Conservation (phyloP, 2,329 filamentous ascomycete genomes). For the Ceratocystis papillata region DNA sequence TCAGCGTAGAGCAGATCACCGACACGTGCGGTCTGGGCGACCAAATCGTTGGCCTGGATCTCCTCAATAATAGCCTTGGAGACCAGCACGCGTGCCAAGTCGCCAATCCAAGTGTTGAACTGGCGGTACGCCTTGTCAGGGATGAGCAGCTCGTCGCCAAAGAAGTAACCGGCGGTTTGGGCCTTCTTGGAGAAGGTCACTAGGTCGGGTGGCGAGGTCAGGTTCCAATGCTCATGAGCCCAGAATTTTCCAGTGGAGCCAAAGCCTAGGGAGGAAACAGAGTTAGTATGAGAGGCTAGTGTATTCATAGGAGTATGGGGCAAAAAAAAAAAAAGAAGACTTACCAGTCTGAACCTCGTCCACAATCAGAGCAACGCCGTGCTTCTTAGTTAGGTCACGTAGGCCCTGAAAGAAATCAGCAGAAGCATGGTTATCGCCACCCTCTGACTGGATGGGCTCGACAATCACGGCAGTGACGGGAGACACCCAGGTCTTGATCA, state of each 20-base stretch:
- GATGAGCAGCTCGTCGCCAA: slow-evolving; percentile 63
- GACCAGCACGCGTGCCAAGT: slow-evolving; percentile 71
- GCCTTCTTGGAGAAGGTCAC: slow-evolving; percentile 95
- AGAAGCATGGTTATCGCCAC: slow-evolving; percentile 87
- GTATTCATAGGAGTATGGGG: not conserved
- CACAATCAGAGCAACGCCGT: slow-evolving; percentile 75
- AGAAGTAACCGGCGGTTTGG: slow-evolving; percentile 89
- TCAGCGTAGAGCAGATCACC: slow-evolving; percentile 59
- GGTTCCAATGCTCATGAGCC: slow-evolving; percentile 92
- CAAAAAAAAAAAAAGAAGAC: not conserved
- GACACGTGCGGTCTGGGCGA: slow-evolving; percentile 60
- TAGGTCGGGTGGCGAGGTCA: slow-evolving; percentile 72
- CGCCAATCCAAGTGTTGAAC: slow-evolving; percentile 97
- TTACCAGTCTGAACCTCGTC: slow-evolving; percentile 79
- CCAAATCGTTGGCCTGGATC: slow-evolving; percentile 64
- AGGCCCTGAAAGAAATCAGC: slow-evolving; percentile 78
- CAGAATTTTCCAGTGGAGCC: slow-evolving; percentile 91
- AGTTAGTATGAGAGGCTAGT: not conserved
- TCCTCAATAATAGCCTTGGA: slow-evolving; percentile 81
- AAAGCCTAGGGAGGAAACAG: slow-evolving; percentile 41
- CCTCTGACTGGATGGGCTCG: slow-evolving; percentile 88
- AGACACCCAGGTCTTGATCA: slow-evolving; percentile 67
- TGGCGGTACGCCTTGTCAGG: slow-evolving; percentile 92
- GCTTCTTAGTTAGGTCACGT: slow-evolving; percentile 64
- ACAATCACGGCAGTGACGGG: slow-evolving; percentile 74